phyloP scores from a whole-genome alignment of 768 basidiomycete genomes.

The Trametes elegans region DNA sequence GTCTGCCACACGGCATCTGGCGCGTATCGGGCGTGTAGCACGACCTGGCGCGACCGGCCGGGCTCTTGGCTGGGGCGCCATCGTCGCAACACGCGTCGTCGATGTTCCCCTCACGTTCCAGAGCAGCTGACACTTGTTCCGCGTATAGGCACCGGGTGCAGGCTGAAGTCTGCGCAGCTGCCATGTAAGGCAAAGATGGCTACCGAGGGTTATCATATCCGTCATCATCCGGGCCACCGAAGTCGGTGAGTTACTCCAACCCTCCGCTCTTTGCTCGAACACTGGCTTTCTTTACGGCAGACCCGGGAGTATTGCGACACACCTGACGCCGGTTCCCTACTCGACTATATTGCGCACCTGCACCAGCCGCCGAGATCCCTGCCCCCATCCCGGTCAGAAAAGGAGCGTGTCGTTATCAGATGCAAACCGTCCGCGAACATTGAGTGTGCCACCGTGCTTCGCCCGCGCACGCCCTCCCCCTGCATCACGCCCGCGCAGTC shows the following conservation, averaged over 20 bases:
- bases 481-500: background rate
- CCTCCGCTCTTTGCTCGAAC: background rate
- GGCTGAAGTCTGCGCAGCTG: background rate
- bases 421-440: conserved; percentile 1
- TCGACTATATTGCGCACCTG: conserved; percentile 2
- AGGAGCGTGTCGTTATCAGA: conserved; percentile 11
- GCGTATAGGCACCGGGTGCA: background rate
- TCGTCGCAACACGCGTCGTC: background rate
- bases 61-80: background rate
- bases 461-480: background rate
- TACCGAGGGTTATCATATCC: conserved; percentile 15
- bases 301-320: conserved; percentile 1
- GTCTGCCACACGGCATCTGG: background rate
- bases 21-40: background rate
- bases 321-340: conserved; percentile 9
- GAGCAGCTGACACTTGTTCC: conserved; percentile 10
- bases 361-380: background rate
- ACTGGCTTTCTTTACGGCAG: conserved; percentile 2
- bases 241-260: conserved; percentile 9
- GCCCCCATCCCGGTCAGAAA: conserved; percentile 14
- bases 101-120: background rate
- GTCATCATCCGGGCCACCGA: conserved; percentile 18
- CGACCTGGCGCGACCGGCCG: background rate
- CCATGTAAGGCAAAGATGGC: conserved; percentile 7
- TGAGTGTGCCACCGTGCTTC: conserved; percentile 8